Conservation (phyloP, 108 stramenopile genomes). For the Nannochloropsis granulata region DNA sequence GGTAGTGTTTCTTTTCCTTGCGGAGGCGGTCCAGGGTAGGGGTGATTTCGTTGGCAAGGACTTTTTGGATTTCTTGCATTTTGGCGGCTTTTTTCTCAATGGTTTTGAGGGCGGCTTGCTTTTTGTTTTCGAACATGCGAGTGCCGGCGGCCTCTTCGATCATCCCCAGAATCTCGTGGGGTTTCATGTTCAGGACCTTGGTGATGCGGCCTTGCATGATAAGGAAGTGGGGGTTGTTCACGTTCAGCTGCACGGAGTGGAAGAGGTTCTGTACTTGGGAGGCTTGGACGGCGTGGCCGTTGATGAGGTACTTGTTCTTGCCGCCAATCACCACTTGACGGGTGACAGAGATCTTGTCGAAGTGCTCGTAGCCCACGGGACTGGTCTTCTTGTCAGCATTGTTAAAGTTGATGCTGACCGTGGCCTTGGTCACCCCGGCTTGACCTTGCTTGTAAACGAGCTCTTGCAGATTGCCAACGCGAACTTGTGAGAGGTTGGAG, state of each 20-base stretch:
- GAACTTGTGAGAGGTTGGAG: slow-evolving; percentile 85
- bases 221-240: slow-evolving; percentile 98
- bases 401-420: slow-evolving; percentile 85
- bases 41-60: slow-evolving; percentile 87
- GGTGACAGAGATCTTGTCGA: slow-evolving; percentile 80
- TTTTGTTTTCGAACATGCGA: slow-evolving; percentile 97
- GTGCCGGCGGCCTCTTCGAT: slow-evolving; percentile 99
- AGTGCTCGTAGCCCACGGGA: slow-evolving; percentile 84
- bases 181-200: slow-evolving; percentile 99
- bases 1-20: slow-evolving; percentile 82
- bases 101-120: slow-evolving; percentile 79
- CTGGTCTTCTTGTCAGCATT: slow-evolving; percentile 64
- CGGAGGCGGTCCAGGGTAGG: slow-evolving; percentile 85
- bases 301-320: slow-evolving; percentile 95
- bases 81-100: slow-evolving; percentile 97
- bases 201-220: slow-evolving; percentile 99
- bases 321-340: slow-evolving; percentile 91
- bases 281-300: slow-evolving; percentile 76
- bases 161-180: slow-evolving; percentile 94
- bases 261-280: slow-evolving; percentile 91
- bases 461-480: slow-evolving; percentile 89
- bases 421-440: slow-evolving; percentile 94
- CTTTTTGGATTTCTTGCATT: slow-evolving; percentile 78
- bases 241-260: slow-evolving; percentile 99
- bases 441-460: slow-evolving; percentile 99